A percentile compares a stretch with the other conserved stretches of the same genome.
phyloP scores from a whole-genome alignment of 2,329 filamentous ascomycete species.

The Epichloe amarillans region DNA sequence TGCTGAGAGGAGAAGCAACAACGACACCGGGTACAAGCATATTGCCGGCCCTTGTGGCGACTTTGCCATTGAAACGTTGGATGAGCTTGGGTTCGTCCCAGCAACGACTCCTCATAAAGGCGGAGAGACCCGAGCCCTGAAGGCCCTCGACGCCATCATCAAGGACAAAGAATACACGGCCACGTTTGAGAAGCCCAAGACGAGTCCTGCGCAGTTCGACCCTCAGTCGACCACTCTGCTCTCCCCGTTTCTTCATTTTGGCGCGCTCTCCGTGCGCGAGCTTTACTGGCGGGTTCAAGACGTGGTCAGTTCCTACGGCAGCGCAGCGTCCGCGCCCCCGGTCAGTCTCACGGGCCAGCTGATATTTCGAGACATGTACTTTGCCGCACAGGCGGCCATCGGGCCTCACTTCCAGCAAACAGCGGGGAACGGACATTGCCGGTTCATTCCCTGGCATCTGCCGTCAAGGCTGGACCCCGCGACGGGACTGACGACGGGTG shows the following conservation, averaged over 20 bases:
- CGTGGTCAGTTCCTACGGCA: conserved; percentile 42
- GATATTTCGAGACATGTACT: conserved; percentile 74
- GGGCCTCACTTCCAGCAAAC: conserved; percentile 53
- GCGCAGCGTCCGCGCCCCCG: conserved; percentile 49
- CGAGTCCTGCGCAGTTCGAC: conserved; percentile 59
- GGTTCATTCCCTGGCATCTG: conserved; percentile 72
- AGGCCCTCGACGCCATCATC: conserved; percentile 44
- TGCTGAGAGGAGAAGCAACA: conserved; percentile 33
- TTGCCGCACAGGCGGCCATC: conserved; percentile 58
- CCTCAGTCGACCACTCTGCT: conserved; percentile 62
- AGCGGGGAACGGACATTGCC: conserved; percentile 48
- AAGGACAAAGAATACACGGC: conserved; percentile 52
- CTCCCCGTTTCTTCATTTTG: conserved; percentile 63
- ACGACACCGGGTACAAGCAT: conserved; percentile 43
- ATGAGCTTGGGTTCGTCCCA: conserved; percentile 53
- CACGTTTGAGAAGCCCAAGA: conserved; percentile 64
- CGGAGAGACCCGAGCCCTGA: conserved; percentile 53
- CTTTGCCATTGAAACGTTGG: conserved; percentile 57
- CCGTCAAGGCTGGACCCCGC: conserved; percentile 41
- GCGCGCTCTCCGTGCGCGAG: conserved; percentile 53
- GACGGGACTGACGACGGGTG: conserved; percentile 37
- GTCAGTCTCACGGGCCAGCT: conserved; percentile 61
- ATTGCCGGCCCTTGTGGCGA: conserved; percentile 55
- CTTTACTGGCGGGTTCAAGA: conserved; percentile 62
- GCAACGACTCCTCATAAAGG: conserved; percentile 56